Evolutionary conservation across 768 basidiomycete genomes (phyloP).

Genomic region (Russula vinacea): DNA sequence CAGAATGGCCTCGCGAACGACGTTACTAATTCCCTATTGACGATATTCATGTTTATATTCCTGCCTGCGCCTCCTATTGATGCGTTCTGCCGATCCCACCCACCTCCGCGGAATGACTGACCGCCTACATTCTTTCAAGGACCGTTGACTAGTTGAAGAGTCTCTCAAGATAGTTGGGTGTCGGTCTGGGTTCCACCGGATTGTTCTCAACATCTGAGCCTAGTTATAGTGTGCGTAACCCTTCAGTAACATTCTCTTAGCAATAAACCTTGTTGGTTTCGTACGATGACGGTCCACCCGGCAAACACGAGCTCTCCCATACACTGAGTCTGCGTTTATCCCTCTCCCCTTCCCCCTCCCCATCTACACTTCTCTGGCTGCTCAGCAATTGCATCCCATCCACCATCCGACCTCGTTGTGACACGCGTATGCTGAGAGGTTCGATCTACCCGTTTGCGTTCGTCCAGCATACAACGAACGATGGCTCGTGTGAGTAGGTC

Average conservation of each 20-base stretch:
- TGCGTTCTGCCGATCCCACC: background rate
- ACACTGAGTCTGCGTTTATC: slow-evolving; percentile 3
- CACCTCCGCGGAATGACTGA: background rate
- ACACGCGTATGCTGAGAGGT: slow-evolving; percentile 1
- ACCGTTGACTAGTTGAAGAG: background rate
- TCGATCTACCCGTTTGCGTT: slow-evolving; percentile 10
- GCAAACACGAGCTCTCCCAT: too few species aligned
- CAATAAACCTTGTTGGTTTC: background rate
- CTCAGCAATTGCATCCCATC: slow-evolving; percentile 12
- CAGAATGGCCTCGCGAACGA: too few species aligned
- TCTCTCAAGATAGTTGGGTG: background rate
- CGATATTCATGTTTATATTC: background rate
- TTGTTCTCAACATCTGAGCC: background rate
- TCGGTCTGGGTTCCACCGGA: background rate
- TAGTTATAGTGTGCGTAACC: background rate
- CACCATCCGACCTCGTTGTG: slow-evolving; percentile 11
- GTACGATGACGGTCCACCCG: background rate
- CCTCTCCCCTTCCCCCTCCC: background rate
- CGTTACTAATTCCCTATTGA: background rate
- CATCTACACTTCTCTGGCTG: slow-evolving; percentile 4
- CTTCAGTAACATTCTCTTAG: background rate
- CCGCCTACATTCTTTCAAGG: background rate
- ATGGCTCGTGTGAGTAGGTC: too few species aligned
- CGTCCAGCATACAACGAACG: too few species aligned
- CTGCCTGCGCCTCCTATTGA: too few species aligned